Base-by-base conservation (phyloP, 495 filamentous ascomycete species). In the Aspergillus nanangensis region DNA sequence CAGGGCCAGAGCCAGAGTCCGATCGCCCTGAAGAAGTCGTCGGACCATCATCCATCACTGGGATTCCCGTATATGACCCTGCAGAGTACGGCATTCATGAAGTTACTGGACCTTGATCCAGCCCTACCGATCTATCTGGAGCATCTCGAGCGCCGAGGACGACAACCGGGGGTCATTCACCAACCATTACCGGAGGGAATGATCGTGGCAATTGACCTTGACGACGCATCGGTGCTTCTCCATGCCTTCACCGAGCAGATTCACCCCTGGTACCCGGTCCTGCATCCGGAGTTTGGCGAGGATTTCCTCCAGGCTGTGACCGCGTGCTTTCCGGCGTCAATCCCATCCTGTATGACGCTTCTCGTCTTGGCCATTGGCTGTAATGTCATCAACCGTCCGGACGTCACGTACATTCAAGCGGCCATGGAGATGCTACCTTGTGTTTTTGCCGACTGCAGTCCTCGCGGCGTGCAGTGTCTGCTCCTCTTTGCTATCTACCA, bases 221-320 rank as follows among this genome's bases (percentile, higher is more conserved):
- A n/a, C n/a, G n/a, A n/a, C n/a, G n/a, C n/a, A n/a, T n/a, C n/a
- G n/a, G n/a, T n/a, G n/a, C 25, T 29, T 5, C 25, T 29, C 25
- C 7, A 11, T 29, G 20, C 21, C 4, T 45, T 37, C 43, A 37
- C 32, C 0, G 43, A 38, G 10, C 14, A 24, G 19, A 27, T 45
- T 24, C 43, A 45, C 22, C 8, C 15, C 33, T 45, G 25, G 18
- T 45, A 45, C 38, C 43, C 43, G 5, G 38, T 45, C 18, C 32
- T 45, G n/a, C 43, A 32, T 29, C 19, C 17, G n/a, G 43, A 37
- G 14, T 45, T 45, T 11, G 19, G 32, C 1, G 33, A 38, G 9
- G 33, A 24, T 1, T 45, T 23, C 20, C 38, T 45, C 20, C 19
- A 18, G 1, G 31, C 22, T 2, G 27, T 45, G 0, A 14, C 42